phyloP scores from a whole-genome alignment of 192 early-diverging fungal species.

The Diversispora eburnea region DNA sequence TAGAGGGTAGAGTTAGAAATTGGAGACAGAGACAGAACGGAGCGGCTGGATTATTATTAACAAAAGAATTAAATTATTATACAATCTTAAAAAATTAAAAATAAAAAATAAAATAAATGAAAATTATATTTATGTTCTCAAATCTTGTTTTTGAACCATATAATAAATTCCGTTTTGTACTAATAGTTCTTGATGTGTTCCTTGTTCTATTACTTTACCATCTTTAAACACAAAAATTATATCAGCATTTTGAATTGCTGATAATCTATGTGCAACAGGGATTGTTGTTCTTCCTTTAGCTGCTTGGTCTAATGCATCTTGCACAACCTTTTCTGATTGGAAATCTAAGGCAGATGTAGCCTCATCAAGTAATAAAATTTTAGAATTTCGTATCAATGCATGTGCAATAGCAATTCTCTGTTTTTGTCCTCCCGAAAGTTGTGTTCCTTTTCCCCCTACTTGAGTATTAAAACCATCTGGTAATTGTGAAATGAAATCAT shows the following conservation, averaged over 20 bases:
- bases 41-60: too few species aligned
- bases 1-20: too few species aligned
- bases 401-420: constrained; percentile 92
- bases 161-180: constrained; percentile 57
- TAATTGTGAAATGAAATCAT: constrained; percentile 50
- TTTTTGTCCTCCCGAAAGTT: constrained; percentile 66
- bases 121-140: too few species aligned
- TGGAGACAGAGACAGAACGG: too few species aligned
- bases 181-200: constrained; percentile 76
- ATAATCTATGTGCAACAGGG: constrained; percentile 71
- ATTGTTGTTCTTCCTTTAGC: constrained; percentile 68
- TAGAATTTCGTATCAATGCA: constrained; percentile 82
- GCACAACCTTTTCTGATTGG: constrained; percentile 68
- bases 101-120: too few species aligned
- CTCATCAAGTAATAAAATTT: constrained; percentile 82
- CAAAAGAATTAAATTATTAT: too few species aligned
- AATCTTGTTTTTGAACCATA: constrained; percentile 65
- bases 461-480: constrained; percentile 62
- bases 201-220: constrained; percentile 69
- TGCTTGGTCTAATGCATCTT: constrained; percentile 66
- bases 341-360: constrained; percentile 73
- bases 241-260: constrained; percentile 67
- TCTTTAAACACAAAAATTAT: constrained; percentile 80
- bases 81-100: too few species aligned
- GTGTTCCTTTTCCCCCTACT: constrained; percentile 66